phyloP scores from a whole-genome alignment of 352 stramenopile species.

The Pythium periplocum region DNA sequence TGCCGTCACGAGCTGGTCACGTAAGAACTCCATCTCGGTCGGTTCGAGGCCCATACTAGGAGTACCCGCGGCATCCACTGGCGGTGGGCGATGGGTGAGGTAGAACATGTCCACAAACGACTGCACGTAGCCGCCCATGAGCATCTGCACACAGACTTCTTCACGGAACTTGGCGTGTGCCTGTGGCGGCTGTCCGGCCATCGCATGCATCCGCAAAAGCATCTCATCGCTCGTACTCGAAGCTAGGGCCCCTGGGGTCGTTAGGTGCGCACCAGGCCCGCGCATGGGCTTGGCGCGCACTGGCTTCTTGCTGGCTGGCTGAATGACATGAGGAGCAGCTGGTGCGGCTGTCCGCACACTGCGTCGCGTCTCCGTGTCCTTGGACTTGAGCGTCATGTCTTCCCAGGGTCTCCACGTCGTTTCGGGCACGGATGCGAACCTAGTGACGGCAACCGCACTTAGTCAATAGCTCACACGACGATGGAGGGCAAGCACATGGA shows the following conservation, averaged over 20 bases:
- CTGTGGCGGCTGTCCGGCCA: conserved; percentile 14
- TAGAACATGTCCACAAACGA: conserved; percentile 95
- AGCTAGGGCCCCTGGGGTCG: no score
- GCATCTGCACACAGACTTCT: conserved; percentile 80
- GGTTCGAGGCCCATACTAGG: conserved; percentile 19
- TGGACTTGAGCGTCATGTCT: conserved; percentile 16
- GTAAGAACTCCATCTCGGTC: conserved; percentile 82
- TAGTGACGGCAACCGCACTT: conserved; percentile 4
- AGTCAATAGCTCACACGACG: not conserved
- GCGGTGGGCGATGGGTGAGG: conserved; percentile 69
- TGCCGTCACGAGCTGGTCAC: conserved; percentile 80
- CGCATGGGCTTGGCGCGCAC: conserved; percentile 62
- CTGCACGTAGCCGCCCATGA: conserved; percentile 88
- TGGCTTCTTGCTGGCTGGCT: conserved; percentile 38
- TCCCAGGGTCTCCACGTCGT: conserved; percentile 1
- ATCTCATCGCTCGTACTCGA: conserved; percentile 9
- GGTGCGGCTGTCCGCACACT: not conserved
- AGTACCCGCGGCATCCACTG: conserved; percentile 23
- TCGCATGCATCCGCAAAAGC: conserved; percentile 6
- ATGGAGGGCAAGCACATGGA: conserved; percentile 14
- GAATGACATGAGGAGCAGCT: conserved; percentile 20
- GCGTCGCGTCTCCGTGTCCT: conserved; percentile 9
- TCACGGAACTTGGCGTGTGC: conserved; percentile 66
- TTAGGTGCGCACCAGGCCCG: conserved; percentile 14
- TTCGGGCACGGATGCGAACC: conserved; percentile 9